Evolutionary conservation across 768 basidiomycete species (phyloP), one percentile per base, ranked within the genome.

Genomic region (Agaricus subrufescens): DNA sequence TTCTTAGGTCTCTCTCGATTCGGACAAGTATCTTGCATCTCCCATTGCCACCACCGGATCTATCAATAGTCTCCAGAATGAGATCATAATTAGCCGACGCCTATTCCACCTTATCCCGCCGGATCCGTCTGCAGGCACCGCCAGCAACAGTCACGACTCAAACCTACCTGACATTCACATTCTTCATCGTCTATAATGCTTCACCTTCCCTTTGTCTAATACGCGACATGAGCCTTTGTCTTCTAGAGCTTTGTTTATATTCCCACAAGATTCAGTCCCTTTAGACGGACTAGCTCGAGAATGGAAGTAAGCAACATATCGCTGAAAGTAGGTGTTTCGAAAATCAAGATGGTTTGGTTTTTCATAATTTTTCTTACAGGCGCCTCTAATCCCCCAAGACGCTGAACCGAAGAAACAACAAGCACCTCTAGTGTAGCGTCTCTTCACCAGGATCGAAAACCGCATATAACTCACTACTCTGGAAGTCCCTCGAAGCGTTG

Each of bases 11-110:
- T 48, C 58, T 52, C 60, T 56, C 29, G 54, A 56, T 34, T 56
- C 47, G 12, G 39, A 49, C 15, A 42, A 43, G n/a, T 72, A 69
- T 57, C 63, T 84, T 38, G 66, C 64, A 25, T 78, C 82, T 1
- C 71, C 78, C 42, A 60, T 83, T 14, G 68, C 73, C 46, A 79
- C 77, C 9, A 71, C 86, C 39, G 75, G 76, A 57, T 81, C 83
- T 3, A 60, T 75, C 26, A 64, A 69, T 19, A 70, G 76, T 27
- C 63, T 65, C 1, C 67, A 69, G 6, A 59, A 52, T 37, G 66
- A 71, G 34, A 62, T 66, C 31, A 66, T 80, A 85, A 65, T 68
- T 87, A 57, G 69, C 77, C 40, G 85, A 89, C 63, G 84, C 86
- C 10, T 88, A 88, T 62, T 72, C 68, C 59, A 71, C 75, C 0